phyloP scores from a whole-genome alignment of 225 moss, liverwort and hornwort genomes.

The Pseudisothecium myosuroides region DNA sequence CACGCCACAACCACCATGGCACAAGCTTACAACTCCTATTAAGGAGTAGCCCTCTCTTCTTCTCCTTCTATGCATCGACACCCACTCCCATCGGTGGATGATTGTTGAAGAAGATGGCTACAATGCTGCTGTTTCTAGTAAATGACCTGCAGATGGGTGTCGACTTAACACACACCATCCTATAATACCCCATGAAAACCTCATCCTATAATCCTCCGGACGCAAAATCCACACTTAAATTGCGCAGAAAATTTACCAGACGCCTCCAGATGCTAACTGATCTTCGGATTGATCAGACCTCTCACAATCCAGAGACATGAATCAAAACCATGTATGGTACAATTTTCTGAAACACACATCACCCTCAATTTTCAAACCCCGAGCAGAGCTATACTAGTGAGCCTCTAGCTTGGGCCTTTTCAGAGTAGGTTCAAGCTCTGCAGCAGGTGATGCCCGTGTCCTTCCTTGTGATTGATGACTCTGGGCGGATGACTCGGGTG shows the following conservation, averaged over 20 bases:
- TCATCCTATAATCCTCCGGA: background rate
- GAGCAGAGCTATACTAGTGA: background rate
- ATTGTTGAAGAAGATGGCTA: background rate
- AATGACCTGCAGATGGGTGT: background rate
- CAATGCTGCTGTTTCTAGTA: background rate
- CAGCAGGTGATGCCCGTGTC: slow-evolving; percentile 16
- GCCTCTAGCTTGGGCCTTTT: slow-evolving; percentile 30
- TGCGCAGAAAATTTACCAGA: background rate
- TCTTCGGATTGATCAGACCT: background rate
- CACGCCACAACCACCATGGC: background rate
- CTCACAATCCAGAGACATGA: background rate
- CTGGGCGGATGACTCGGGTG: slow-evolving; percentile 55
- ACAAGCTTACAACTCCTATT: background rate
- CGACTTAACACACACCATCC: background rate
- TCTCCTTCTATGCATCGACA: background rate
- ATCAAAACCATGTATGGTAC: background rate
- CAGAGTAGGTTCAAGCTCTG: slow-evolving; percentile 31
- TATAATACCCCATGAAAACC: background rate
- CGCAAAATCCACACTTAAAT: background rate
- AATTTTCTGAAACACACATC: background rate
- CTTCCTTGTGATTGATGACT: slow-evolving; percentile 56
- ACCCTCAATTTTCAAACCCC: background rate
- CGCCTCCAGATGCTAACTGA: background rate
- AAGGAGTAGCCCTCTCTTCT: background rate
- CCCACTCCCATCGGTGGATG: background rate